Evolutionary conservation across 257 asterid species (phyloP), one percentile per base, ranked within the genome.

Genomic region (Primulina tabacum): DNA sequence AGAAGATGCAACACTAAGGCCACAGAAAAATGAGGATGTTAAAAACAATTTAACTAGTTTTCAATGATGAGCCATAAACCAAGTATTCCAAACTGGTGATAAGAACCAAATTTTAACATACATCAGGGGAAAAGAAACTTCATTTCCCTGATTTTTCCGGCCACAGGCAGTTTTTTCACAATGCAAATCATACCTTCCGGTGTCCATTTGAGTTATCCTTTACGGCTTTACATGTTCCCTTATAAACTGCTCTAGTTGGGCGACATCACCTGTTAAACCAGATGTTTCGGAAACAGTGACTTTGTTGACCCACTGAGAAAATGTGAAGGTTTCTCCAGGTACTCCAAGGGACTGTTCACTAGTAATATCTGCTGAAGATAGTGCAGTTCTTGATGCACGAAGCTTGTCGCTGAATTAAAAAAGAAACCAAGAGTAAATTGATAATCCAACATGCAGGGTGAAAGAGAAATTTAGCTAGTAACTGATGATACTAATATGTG

Each of bases 301-400:
- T 79, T 80, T 86, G 86, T 89, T 90, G 10, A 67, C 75, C 83
- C 96, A 90, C 75, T 90, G 97, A 61, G 90, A 74, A 73, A 93
- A 93, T 7, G 82, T 75, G 75, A 93, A 93, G 37, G 90, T 76
- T 77, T 87, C 95, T 71, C 94, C 95, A 6, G 95, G 80, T 61
- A 79, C 79, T 63, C 96, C 97, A 26, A 93, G 83, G 0, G 89
- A 81, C 64, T 76, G 73, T 50, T 90, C 97, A 18, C 80, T 77
- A 6, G 85, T 75, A 17, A 87, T 81, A 77, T 90, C 97, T 17
- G 96, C 98, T 7, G 89, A 88, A 33, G 98, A 92, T 24, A 90
- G 67, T n/a, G 87, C 79, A n/a, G 94, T 93, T 78, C 97, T 88
- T 65, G 97, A 88, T 79, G 87, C 83, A 30, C 98, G 89, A 71